Base-by-base conservation (phyloP, 2,329 filamentous ascomycete species). In the Boeremia lycopersici region DNA sequence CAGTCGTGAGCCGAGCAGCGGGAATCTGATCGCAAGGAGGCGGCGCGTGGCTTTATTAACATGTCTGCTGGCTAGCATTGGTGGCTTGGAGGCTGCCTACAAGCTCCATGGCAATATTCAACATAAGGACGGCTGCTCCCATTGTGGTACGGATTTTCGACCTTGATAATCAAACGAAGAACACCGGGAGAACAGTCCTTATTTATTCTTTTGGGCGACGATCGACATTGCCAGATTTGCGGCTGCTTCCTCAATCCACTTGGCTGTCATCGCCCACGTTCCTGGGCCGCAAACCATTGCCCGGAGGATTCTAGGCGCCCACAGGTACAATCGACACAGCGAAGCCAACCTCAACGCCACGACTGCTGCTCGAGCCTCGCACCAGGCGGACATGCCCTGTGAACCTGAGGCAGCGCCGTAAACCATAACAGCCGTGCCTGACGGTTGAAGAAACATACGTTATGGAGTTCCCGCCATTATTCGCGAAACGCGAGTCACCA, bases 41-140 rank as follows among this genome's bases (percentile, higher is more conserved):
- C 56, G 57, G 44, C 55, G 60, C 56, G 55, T 68, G 66, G 65
- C 69, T 61, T 64, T 63, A 64, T 68, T 68, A 57, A 61, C 62
- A 64, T 63, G 47, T 28, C 52, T 50, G 46, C 42, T 50, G 47
- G 47, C 41, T 47, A 36, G 52, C 52, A 56, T 48, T 57, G 54
- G 65, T 66, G 67, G 64, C 65, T 68, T 65, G 63, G 48, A 55
- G 63, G 57, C 59, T 62, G 58, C 55, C 41, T 36, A 61, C 59
- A 61, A 57, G 54, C 55, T 50, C 56, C 55, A 63, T 61, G 62
- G 60, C 63, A 48, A 55, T 61, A 59, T 58, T 53, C 54, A 61
- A 61, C 67, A 68, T 69, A 69, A 69, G 67, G 62, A 61, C 56
- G 49, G 57, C 57, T 62, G 47, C 40, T 65, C 66, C 64, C 63